phyloP scores from a whole-genome alignment of 495 filamentous ascomycete genomes.

The Apiosordaria backusii region DNA sequence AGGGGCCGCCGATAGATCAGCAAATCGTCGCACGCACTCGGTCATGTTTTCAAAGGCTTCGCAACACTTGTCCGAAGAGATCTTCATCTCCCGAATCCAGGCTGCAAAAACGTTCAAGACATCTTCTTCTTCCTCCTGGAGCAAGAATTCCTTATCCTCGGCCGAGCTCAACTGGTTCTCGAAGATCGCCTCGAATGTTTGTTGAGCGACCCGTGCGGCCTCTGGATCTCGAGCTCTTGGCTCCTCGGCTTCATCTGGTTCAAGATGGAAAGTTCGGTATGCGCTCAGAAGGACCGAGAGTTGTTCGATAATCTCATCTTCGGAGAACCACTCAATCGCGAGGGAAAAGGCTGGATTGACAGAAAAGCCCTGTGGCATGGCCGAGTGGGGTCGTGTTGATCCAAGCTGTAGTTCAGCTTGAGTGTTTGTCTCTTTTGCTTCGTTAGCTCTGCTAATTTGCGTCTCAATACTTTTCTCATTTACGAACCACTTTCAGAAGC shows the following conservation, averaged over 20 bases:
- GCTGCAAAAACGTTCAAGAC: conserved; percentile 20
- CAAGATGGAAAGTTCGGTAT: conserved; percentile 27
- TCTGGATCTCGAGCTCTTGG: conserved; percentile 1
- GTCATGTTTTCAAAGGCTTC: conserved; percentile 11
- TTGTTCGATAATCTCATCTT: conserved; percentile 28
- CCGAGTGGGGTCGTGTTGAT: not conserved
- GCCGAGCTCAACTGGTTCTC: conserved; percentile 15
- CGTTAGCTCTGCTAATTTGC: not conserved
- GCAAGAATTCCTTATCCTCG: conserved; percentile 15
- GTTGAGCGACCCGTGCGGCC: conserved; percentile 11
- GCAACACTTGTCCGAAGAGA: not conserved
- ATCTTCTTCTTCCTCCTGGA: conserved; percentile 26
- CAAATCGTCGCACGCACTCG: conserved; percentile 14
- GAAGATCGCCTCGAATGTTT: conserved; percentile 26
- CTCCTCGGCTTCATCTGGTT: conserved; percentile 3
- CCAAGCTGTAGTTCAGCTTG: not conserved
- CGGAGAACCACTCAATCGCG: conserved; percentile 24
- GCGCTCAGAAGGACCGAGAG: conserved; percentile 23
- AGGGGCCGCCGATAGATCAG: conserved; percentile 3
- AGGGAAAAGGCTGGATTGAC: conserved; percentile 10
- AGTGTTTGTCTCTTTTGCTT: not conserved
- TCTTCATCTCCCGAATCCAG: conserved; percentile 18
- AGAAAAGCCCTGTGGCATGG: not conserved
- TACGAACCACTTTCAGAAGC: not conserved
- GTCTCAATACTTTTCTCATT: not conserved